Base-by-base conservation (phyloP, 805 yeast genomes). In the Yarrowia bubula region DNA sequence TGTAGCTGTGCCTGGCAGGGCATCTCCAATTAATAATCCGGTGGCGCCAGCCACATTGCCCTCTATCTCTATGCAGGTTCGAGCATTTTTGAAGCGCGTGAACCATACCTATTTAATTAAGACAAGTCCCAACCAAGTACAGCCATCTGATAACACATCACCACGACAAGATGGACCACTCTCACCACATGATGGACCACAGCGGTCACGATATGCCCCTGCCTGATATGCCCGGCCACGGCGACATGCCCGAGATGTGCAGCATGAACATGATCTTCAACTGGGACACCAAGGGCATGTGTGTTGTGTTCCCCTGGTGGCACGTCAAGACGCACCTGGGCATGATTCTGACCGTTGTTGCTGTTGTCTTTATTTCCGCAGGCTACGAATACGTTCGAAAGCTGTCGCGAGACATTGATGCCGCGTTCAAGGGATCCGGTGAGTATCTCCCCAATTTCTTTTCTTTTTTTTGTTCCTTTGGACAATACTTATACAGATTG, bases 281-380 rank as follows among this genome's bases (percentile, higher is more conserved):
- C 6, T 90, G 95, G 92, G 84, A 86, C 67, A 87, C 88, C 76
- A 77, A 82, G 61, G 83, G 89, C 72, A 80, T 89, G 6, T 90
- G 96, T 73, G 83, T 90, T 9, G 81, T 90, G 9, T 88, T 87
- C 74, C 76, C 78, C 65, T 87, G 92, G 89, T 90, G 96, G 96
- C 93, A 88, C 69, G 82, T 90, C 64, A 78, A 78, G 55, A 81
- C 86, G 0, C 71, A 76, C 6, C 47, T 75, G 2, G 86, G 84
- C 7, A 81, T 90, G 55, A 8, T 87, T 1, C 65, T 83, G 7
- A 81, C 90, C 1, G 71, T 88, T 43, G 10, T 82, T 0, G 80
- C 81, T 0, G 78, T 89, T 28, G 78, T 78, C 0, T 67, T 75
- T 0, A 65, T 88, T 6, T 79, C 86, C 1, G 79, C 84, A 48